These are phyloP conservation scores for Phaseolus coccineus DNA, from an alignment of 331 rosid species.

Conservation along the genomic window DNA sequence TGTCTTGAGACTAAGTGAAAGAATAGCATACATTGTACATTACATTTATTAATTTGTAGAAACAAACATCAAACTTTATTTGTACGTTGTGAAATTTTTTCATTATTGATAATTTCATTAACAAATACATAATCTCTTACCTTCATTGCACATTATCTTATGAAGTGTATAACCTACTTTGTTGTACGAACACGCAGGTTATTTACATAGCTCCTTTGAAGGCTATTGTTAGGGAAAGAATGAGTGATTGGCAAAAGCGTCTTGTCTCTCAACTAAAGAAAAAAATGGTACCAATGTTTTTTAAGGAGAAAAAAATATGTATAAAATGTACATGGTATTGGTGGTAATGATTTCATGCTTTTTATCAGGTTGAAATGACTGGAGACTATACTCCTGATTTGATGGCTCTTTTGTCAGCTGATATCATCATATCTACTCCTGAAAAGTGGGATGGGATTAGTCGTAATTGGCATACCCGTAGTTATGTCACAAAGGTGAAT, in stretches of 20 bases:
- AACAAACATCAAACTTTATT: slow-evolving; percentile 13
- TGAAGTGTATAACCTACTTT: slow-evolving; percentile 29
- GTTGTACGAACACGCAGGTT: slow-evolving; percentile 60
- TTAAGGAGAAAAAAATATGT: neutral
- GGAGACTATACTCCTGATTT: slow-evolving; percentile 97
- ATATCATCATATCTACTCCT: slow-evolving; percentile 96
- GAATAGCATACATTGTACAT: slow-evolving; percentile 6
- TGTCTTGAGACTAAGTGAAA: neutral
- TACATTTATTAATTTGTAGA: slow-evolving; percentile 22
- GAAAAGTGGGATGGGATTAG: slow-evolving; percentile 99
- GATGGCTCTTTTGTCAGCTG: slow-evolving; percentile 89
- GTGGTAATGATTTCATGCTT: slow-evolving; percentile 38
- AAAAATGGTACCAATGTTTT: slow-evolving; percentile 66
- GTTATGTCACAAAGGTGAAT: slow-evolving; percentile 88
- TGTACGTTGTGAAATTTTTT: slow-evolving; percentile 8
- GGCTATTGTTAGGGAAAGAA: slow-evolving; percentile 98
- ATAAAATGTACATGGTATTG: slow-evolving; percentile 24
- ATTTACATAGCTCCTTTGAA: slow-evolving; percentile 97
- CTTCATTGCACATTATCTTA: slow-evolving; percentile 31
- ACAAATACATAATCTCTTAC: slow-evolving; percentile 10
- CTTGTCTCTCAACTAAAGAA: slow-evolving; percentile 89
- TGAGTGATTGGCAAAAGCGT: slow-evolving; percentile 88
- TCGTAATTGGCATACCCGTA: slow-evolving; percentile 98
- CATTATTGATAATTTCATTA: neutral
- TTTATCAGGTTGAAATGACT: slow-evolving; percentile 94